Evolutionary conservation across 345 rosid genomes (phyloP), one percentile per base, ranked within the genome.

Genomic region (Carallia pectinifolia): DNA sequence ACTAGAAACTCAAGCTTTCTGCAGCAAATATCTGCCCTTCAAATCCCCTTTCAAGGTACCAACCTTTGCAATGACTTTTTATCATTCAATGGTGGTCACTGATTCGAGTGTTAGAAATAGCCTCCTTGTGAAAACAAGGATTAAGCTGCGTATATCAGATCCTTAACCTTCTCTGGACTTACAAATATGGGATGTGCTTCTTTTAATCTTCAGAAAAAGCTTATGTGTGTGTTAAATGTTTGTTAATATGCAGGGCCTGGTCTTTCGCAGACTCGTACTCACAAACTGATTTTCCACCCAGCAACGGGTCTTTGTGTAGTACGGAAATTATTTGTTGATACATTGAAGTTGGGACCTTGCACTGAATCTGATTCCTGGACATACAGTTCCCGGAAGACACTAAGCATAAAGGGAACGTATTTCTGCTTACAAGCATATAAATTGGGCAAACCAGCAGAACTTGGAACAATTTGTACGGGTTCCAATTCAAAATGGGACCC

Each of bases 221-320:
- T 52, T 50, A 34, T 33, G 27, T 52, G 52, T 53, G 56, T 53
- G 31, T 67, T 60, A 0, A 23, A 12, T 13, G 50, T 44, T 65
- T 15, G 53, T 19, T 44, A 52, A 18, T 44, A 17, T 69, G 70
- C 91, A 94, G 98, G 97, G 65, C 97, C 99, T 54, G 96, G 93
- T 53, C 2, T 83, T 27, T 77, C 85, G 6, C 87, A 89, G 75
- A 80, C 72, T 40, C 71, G 56, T 60, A 66, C 53, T 6, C 90
- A 92, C 76, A 84, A 82, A 80, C 77, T 91, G 79, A 86, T 94
- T 61, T 87, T 86, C 75, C 99, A 85, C 76, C 98, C 97, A 4
- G 59, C 67, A 64, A 90, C 98, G 0, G 99, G 98, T 30, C 87
- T 89, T 0, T 95, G 98, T 48, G 62, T 95, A 19, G 76, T 68